Conservation (phyloP, 306 rosid species). For the Cercis canadensis region DNA sequence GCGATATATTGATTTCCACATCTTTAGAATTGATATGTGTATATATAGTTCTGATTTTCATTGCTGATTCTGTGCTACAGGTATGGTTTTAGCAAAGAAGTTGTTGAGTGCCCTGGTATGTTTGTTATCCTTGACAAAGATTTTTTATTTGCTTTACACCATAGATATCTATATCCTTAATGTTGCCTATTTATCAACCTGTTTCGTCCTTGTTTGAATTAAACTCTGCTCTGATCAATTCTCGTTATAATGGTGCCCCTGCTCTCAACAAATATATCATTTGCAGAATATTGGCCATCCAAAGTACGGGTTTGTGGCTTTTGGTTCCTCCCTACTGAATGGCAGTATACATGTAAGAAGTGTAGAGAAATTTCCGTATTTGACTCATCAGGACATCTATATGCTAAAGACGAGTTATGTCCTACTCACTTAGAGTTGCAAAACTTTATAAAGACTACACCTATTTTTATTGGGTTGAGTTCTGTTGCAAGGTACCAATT, state of each 20-base stretch:
- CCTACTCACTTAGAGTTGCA: conserved; percentile 64
- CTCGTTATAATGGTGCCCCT: neutral
- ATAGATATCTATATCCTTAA: neutral
- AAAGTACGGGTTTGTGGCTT: conserved; percentile 75
- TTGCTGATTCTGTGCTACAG: conserved; percentile 50
- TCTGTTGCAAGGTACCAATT: conserved; percentile 76
- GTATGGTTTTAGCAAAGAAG: conserved; percentile 92
- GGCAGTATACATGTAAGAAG: conserved; percentile 79
- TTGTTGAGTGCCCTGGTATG: conserved; percentile 91
- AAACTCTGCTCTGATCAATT: no score
- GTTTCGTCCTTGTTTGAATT: neutral
- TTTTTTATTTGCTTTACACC: conserved; percentile 12
- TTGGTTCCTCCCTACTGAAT: conserved; percentile 78
- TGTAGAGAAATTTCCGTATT: conserved; percentile 56
- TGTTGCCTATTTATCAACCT: conserved; percentile 11
- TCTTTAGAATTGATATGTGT: no score
- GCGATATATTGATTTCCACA: conserved; percentile 10
- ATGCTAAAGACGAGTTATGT: conserved; percentile 50
- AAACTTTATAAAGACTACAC: conserved; percentile 51
- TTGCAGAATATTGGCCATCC: conserved; percentile 81
- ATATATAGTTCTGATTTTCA: conserved; percentile 23
- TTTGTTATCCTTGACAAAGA: conserved; percentile 11
- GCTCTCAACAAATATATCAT: neutral
- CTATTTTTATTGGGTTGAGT: conserved; percentile 77
- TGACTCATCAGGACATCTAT: conserved; percentile 43